Evolutionary conservation across 768 basidiomycete species (phyloP).

Genomic region (Chlorophyllum brunneum): DNA sequence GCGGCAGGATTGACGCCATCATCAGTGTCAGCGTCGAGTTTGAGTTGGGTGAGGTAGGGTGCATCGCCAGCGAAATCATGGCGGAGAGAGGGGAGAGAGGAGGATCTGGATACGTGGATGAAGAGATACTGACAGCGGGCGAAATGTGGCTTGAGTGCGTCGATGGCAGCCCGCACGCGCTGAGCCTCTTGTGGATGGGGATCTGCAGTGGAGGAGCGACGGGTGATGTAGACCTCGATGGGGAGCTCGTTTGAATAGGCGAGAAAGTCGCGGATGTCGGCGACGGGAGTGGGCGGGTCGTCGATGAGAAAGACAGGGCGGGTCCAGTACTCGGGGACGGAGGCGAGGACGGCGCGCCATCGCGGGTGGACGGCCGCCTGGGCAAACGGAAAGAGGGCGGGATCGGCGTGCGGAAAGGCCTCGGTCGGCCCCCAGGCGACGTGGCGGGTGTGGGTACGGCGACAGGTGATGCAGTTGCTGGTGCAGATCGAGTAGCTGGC

Average conservation of each 20-base stretch:
- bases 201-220: not conserved
- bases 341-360: conserved; percentile 12
- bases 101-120: conserved; percentile 12
- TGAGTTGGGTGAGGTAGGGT: conserved; percentile 12
- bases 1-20: conserved; percentile 2
- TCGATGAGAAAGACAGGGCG: conserved; percentile 10
- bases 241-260: conserved; percentile 4
- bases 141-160: conserved; percentile 10
- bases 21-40: conserved; percentile 8
- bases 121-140: conserved; percentile 5
- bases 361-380: conserved; percentile 5
- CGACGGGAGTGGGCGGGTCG: not conserved
- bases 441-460: conserved; percentile 2
- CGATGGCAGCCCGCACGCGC: conserved; percentile 4
- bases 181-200: conserved; percentile 3
- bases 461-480: conserved; percentile 1
- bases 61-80: conserved; percentile 10
- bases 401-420: not conserved
- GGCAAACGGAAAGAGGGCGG: conserved; percentile 11
- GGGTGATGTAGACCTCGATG: conserved; percentile 12
- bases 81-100: conserved; percentile 15
- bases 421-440: conserved; percentile 8
- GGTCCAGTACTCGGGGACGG: conserved; percentile 14
- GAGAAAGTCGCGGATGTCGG: not conserved
- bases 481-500: not conserved